Evolutionary conservation across 176 grass and related monocot species (phyloP).

Genomic region (Juncus inflexus): DNA sequence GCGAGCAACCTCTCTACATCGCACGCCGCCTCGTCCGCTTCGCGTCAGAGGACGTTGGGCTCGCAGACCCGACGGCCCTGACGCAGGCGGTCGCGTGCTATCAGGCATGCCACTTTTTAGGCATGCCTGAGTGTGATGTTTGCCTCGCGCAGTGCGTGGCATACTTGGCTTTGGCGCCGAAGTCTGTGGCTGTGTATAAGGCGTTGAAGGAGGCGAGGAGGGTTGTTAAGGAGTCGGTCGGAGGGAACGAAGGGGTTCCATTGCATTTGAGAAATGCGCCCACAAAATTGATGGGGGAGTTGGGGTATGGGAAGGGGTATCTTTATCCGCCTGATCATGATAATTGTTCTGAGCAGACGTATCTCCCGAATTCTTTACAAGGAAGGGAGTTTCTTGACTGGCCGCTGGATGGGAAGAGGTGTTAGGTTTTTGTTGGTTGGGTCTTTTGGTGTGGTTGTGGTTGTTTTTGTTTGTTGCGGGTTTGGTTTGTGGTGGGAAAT

Average conservation of each 20-base stretch:
- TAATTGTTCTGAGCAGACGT: conserved; percentile 36
- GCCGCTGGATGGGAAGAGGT: conserved; percentile 14
- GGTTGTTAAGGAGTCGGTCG: conserved; percentile 29
- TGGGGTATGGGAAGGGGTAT: conserved; percentile 45
- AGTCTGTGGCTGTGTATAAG: conserved; percentile 39
- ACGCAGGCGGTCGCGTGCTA: conserved; percentile 41
- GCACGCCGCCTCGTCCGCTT: conserved; percentile 44
- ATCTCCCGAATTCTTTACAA: conserved; percentile 37
- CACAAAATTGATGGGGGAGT: conserved; percentile 47
- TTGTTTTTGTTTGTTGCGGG: no score
- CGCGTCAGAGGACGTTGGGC: conserved; percentile 42
- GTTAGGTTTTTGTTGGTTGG: no score
- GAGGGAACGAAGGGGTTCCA: conserved; percentile 44
- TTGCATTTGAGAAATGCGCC: conserved; percentile 48
- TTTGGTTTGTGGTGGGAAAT: no score
- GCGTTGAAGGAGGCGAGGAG: conserved; percentile 38
- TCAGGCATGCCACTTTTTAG: conserved; percentile 46
- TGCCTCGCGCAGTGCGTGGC: conserved; percentile 40
- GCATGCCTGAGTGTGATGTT: conserved; percentile 55
- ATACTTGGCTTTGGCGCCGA: conserved; percentile 38
- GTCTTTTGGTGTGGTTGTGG: no score
- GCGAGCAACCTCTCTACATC: conserved; percentile 45
- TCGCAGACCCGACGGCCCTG: conserved; percentile 38
- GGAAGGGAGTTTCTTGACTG: conserved; percentile 45
- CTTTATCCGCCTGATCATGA: conserved; percentile 44